Evolutionary conservation across 345 rosid genomes (phyloP).

Genomic region (Noccaea bulbosa): DNA sequence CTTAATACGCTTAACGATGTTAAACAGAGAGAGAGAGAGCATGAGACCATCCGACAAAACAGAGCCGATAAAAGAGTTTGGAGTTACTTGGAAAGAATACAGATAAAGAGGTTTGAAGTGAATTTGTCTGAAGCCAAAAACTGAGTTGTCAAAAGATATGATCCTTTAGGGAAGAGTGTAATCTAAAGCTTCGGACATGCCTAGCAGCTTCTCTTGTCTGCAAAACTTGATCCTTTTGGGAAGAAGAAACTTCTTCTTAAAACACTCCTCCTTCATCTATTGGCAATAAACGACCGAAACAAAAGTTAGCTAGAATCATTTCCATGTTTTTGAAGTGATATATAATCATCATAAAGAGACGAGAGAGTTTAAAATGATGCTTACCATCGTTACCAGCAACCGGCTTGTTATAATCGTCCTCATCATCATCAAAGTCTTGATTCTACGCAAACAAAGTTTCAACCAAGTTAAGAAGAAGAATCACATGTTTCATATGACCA

Average conservation of each 20-base stretch:
- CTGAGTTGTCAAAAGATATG: background rate
- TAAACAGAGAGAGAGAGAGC: constrained; percentile 53
- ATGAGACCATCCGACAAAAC: constrained; percentile 41
- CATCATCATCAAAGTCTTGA: constrained; percentile 42
- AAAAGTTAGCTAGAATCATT: background rate
- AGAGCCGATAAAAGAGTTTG: constrained; percentile 27
- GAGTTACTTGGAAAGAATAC: constrained; percentile 44
- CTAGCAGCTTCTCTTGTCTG: constrained; percentile 20
- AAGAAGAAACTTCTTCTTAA: constrained; percentile 1
- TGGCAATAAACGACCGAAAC: constrained; percentile 14
- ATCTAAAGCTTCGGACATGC: constrained; percentile 1
- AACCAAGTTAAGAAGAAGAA: background rate
- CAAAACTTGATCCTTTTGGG: constrained; percentile 11
- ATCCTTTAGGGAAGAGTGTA: background rate
- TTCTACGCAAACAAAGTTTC: constrained; percentile 14
- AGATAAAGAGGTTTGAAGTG: background rate
- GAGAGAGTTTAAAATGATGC: constrained; percentile 17
- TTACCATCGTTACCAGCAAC: constrained; percentile 32
- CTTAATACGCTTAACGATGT: constrained; percentile 5
- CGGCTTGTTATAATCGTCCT: constrained; percentile 31
- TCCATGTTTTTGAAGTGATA: background rate
- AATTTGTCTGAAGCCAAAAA: no score
- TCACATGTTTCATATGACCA: background rate
- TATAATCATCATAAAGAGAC: background rate
- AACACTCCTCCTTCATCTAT: background rate